Evolutionary conservation across 2,329 filamentous ascomycete genomes (phyloP).

Genomic region (Keithomyces neogunnii): DNA sequence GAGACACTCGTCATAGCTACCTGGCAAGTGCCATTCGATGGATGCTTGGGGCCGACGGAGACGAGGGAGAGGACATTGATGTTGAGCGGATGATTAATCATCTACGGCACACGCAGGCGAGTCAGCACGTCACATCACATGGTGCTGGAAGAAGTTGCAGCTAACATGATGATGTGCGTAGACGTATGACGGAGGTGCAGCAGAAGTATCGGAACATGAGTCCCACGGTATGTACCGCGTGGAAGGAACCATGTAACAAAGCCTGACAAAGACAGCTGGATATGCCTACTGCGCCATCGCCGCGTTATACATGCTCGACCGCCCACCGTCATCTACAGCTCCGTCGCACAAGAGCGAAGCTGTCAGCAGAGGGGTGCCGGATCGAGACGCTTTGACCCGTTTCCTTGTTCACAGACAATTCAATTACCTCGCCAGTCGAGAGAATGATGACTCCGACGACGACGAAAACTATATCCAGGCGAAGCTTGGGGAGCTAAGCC

Average conservation of each 20-base stretch:
- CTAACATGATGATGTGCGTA: slow-evolving; percentile 22
- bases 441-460: slow-evolving; percentile 36
- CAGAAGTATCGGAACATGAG: slow-evolving; percentile 70
- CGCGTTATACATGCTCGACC: slow-evolving; percentile 66
- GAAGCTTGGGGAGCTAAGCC: slow-evolving; percentile 24
- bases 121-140: slow-evolving; percentile 1
- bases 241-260: neutral
- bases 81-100: slow-evolving; percentile 61
- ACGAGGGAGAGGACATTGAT: slow-evolving; percentile 61
- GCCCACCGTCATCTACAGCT: slow-evolving; percentile 33
- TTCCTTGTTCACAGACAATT: slow-evolving; percentile 62
- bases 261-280: slow-evolving; percentile 49
- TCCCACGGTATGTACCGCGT: slow-evolving; percentile 57
- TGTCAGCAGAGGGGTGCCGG: slow-evolving; percentile 26
- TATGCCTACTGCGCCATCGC: slow-evolving; percentile 85
- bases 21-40: slow-evolving; percentile 74
- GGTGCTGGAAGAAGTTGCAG: neutral
- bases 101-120: slow-evolving; percentile 54
- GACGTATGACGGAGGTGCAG: slow-evolving; percentile 80
- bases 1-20: slow-evolving; percentile 83
- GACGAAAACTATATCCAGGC: slow-evolving; percentile 29
- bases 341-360: slow-evolving; percentile 13
- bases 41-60: slow-evolving; percentile 61
- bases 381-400: slow-evolving; percentile 24
- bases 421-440: slow-evolving; percentile 40